A percentile compares a stretch with the other conserved stretches of the same genome.
Evolutionary conservation across 257 asterid genomes (phyloP).

Genomic region (Scutellaria galericulata): DNA sequence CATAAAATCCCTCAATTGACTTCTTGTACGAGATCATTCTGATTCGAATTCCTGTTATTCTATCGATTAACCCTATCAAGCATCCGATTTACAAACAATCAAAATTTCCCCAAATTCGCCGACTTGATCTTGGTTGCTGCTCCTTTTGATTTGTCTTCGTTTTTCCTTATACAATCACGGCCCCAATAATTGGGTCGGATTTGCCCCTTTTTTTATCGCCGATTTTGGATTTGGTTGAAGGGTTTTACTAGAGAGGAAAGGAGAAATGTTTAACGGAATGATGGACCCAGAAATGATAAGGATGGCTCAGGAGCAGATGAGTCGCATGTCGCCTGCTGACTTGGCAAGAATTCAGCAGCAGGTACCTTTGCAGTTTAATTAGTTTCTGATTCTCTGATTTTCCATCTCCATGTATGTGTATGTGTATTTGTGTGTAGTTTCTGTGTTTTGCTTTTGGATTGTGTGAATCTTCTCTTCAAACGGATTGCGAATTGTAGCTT

Average conservation of each 20-base stretch:
- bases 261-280: conserved; percentile 76
- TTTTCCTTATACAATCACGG: neutral
- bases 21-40: conserved; percentile 5
- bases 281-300: conserved; percentile 95
- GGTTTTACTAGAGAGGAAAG: conserved; percentile 27
- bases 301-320: conserved; percentile 99
- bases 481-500: neutral
- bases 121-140: neutral
- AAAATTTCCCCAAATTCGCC: conserved; percentile 26
- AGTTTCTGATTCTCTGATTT: neutral
- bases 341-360: conserved; percentile 93
- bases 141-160: conserved; percentile 1
- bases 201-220: conserved; percentile 4
- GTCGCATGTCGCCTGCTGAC: conserved; percentile 96
- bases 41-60: neutral
- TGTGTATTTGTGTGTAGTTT: neutral
- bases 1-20: conserved; percentile 8
- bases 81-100: neutral
- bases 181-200: conserved; percentile 17
- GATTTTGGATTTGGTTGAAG: conserved; percentile 32
- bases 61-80: neutral
- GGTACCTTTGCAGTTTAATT: conserved; percentile 45
- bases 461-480: conserved; percentile 19
- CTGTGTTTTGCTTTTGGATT: neutral
- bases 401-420: neutral